These are phyloP conservation scores for Apiotrichum laibachii DNA, from an alignment of 1,284 basidiomycete species.

Conservation along the genomic window DNA sequence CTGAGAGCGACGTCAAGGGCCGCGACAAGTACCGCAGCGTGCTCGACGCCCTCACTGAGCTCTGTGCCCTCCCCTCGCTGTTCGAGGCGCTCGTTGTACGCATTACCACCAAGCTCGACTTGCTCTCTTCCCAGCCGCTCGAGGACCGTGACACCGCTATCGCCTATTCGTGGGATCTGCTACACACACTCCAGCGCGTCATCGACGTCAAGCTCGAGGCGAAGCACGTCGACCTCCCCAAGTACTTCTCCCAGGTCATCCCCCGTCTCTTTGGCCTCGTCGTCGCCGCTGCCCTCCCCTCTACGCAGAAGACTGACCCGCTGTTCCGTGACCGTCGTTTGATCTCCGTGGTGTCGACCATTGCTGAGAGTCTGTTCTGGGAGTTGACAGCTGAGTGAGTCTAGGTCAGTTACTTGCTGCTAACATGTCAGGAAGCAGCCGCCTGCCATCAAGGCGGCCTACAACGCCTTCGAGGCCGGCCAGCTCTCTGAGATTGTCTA, in stretches of 20 bases:
- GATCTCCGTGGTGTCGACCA: conserved; percentile 62
- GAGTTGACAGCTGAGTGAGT: conserved; percentile 64
- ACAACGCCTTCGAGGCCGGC: conserved; percentile 63
- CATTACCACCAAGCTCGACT: conserved; percentile 73
- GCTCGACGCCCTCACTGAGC: conserved; percentile 67
- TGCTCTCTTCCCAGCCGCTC: conserved; percentile 48
- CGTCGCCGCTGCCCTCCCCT: conserved; percentile 55
- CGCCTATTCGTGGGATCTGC: conserved; percentile 79
- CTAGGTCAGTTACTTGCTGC: not conserved
- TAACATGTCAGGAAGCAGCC: conserved; percentile 53
- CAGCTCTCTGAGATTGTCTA: conserved; percentile 59
- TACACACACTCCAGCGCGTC: conserved; percentile 65
- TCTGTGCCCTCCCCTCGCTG: conserved; percentile 72
- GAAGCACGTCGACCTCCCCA: conserved; percentile 67
- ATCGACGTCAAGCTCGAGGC: conserved; percentile 64
- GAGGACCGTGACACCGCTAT: conserved; percentile 57
- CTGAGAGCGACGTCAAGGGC: conserved; percentile 58
- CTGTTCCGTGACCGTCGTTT: conserved; percentile 64
- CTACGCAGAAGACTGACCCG: conserved; percentile 33
- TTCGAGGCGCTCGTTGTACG: conserved; percentile 82
- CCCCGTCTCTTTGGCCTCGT: conserved; percentile 69
- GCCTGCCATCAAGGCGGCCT: conserved; percentile 59
- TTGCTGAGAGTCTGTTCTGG: conserved; percentile 68
- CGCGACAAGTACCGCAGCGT: conserved; percentile 66
- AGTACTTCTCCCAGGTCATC: conserved; percentile 72